Evolutionary conservation across 164 flowering plant species (phyloP).

Genomic region (Tetrastigma voinierianum): DNA sequence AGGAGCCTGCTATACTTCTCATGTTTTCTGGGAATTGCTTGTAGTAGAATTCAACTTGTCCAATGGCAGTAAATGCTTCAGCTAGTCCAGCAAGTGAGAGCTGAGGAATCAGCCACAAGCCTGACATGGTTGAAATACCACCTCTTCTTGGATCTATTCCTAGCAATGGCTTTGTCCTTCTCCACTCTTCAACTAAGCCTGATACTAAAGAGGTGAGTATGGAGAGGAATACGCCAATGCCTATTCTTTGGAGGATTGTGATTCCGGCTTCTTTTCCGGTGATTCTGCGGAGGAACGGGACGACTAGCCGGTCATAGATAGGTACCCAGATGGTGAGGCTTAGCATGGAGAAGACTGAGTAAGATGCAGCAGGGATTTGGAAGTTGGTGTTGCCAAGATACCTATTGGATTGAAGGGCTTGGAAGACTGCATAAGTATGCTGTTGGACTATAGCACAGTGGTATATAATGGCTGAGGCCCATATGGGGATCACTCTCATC

Average conservation of each 20-base stretch:
- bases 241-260: conserved; percentile 53
- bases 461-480: conserved; percentile 32
- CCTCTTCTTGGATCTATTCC: conserved; percentile 31
- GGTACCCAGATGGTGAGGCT: conserved; percentile 43
- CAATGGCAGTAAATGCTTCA: conserved; percentile 47
- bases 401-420: conserved; percentile 53
- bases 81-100: conserved; percentile 38
- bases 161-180: conserved; percentile 29
- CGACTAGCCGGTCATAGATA: conserved; percentile 43
- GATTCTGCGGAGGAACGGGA: conserved; percentile 32
- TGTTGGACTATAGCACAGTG: conserved; percentile 25
- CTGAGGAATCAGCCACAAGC: conserved; percentile 49
- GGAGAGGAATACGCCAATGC: conserved; percentile 42
- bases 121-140: conserved; percentile 50
- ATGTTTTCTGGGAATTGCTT: conserved; percentile 72
- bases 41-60: conserved; percentile 53
- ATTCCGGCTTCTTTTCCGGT: conserved; percentile 46
- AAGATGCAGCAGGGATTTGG: conserved; percentile 54
- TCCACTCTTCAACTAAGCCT: conserved; percentile 34
- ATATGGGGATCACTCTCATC: conserved; percentile 68
- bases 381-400: conserved; percentile 31
- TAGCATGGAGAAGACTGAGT: conserved; percentile 40
- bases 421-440: conserved; percentile 49
- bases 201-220: conserved; percentile 27
- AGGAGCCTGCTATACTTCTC: conserved; percentile 54